Evolutionary conservation across 2,329 filamentous ascomycete genomes (phyloP).

Genomic region (Arthrinium puccinioides): DNA sequence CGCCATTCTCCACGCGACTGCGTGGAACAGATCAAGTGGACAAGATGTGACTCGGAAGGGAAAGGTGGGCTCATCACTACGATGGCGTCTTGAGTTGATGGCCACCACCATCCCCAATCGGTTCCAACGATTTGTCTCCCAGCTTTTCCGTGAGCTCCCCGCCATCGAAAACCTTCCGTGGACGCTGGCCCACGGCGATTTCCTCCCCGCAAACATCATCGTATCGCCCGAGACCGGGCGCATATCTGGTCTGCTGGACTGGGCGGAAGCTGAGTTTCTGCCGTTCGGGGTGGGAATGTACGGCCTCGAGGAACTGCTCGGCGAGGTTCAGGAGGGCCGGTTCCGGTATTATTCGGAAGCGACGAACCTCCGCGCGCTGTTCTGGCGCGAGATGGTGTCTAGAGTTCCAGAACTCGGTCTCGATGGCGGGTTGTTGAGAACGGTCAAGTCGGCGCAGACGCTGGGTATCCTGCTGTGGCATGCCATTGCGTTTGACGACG

Average conservation of each 20-base stretch:
- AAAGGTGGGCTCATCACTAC: constrained; percentile 32
- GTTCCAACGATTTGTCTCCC: constrained; percentile 19
- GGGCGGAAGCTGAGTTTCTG: constrained; percentile 55
- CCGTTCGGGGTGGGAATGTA: constrained; percentile 55
- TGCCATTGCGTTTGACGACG: constrained; percentile 57
- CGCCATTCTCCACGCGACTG: constrained; percentile 29
- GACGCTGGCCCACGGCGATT: constrained; percentile 54
- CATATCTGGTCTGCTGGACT: constrained; percentile 52
- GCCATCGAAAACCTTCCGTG: constrained; percentile 39
- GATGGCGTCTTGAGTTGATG: constrained; percentile 30
- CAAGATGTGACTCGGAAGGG: constrained; percentile 15
- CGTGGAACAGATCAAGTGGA: constrained; percentile 22
- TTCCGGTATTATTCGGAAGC: constrained; percentile 39
- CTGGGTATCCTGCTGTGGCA: constrained; percentile 56
- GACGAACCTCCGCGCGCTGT: constrained; percentile 32
- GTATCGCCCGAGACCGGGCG: constrained; percentile 33
- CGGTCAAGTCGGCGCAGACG: constrained; percentile 26
- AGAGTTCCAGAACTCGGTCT: constrained; percentile 26
- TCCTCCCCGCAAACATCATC: constrained; percentile 51
- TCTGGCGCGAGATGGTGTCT: constrained; percentile 38
- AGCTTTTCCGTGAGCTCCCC: constrained; percentile 19
- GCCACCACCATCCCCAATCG: constrained; percentile 25
- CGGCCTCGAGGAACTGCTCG: constrained; percentile 53
- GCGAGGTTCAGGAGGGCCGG: constrained; percentile 23
- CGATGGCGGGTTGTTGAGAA: constrained; percentile 24